Conservation (phyloP, 1,284 basidiomycete genomes). For the Ustilago trichophora region DNA sequence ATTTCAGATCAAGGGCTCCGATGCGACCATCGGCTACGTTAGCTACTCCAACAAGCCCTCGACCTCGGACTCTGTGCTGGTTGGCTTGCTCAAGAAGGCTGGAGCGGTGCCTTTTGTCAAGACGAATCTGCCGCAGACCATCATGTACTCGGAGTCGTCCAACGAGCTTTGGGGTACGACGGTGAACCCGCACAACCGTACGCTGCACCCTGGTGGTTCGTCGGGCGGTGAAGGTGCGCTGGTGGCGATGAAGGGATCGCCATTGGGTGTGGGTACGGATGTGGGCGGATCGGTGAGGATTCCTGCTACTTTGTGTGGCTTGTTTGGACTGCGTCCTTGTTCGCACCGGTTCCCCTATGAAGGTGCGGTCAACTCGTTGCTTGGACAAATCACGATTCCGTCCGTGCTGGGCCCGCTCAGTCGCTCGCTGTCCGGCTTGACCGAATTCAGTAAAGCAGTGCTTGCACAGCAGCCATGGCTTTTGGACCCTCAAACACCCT, state of each 20-base stretch:
- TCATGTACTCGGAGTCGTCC: slow-evolving; percentile 66
- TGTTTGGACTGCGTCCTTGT: slow-evolving; percentile 78
- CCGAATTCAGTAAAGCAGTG: slow-evolving; percentile 74
- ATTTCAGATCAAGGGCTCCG: slow-evolving; percentile 72
- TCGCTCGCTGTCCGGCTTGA: slow-evolving; percentile 72
- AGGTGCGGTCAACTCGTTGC: slow-evolving; percentile 70
- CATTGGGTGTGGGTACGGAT: slow-evolving; percentile 76
- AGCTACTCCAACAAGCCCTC: slow-evolving; percentile 68
- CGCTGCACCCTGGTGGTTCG: slow-evolving; percentile 71
- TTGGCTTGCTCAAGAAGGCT: slow-evolving; percentile 69
- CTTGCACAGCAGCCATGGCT: slow-evolving; percentile 75
- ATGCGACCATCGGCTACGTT: slow-evolving; percentile 74
- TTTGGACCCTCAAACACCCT: slow-evolving; percentile 74
- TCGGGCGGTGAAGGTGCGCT: slow-evolving; percentile 77
- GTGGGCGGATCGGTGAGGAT: slow-evolving; percentile 76
- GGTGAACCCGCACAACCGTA: slow-evolving; percentile 73
- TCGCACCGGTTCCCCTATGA: slow-evolving; percentile 77
- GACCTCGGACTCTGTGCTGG: slow-evolving; percentile 28
- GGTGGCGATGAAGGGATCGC: slow-evolving; percentile 70
- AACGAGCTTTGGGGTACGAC: slow-evolving; percentile 76
- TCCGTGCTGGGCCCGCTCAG: slow-evolving; percentile 80
- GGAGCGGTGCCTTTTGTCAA: slow-evolving; percentile 77
- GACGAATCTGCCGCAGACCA: slow-evolving; percentile 70
- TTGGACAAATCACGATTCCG: slow-evolving; percentile 73
- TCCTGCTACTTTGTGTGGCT: slow-evolving; percentile 74